Evolutionary conservation across 2,329 filamentous ascomycete genomes (phyloP), one percentile per base, ranked within the genome.

Genomic region (Cryphonectria parasitica): DNA sequence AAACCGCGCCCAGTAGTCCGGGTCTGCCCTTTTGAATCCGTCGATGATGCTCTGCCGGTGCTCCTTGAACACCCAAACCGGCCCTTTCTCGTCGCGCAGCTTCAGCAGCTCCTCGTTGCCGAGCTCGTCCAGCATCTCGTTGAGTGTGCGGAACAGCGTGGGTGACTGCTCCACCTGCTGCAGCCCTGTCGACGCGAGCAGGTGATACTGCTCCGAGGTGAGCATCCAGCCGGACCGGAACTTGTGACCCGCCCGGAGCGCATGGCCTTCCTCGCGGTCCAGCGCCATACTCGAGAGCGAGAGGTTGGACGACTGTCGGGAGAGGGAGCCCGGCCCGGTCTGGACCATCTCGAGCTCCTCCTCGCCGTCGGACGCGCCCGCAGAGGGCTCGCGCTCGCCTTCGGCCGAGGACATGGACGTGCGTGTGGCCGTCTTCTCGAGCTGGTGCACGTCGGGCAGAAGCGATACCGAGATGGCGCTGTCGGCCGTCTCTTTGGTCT

Each of bases 1-100:
- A 76, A 94, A 88, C 10, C 81, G 80, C 65, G 87, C 85, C 86
- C 92, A 88, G 78, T 91, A 86, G 73, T 89, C 87, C 0, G 90
- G 89, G 73, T 94, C 92, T 39, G 86, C 85, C 6, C 87, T 88
- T 25, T 88, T 83, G 73, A 90, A 77, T 65, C 79, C 76, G 71
- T 82, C 80, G 56, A 86, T 77, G 28, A 90, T 82, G 67, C 85
- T 77, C 22, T 86, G 84, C 70, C 81, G 83, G 73, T 90, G 79
- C 76, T 90, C 87, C 75, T 88, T 85, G 74, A 93, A 90, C 0
- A 89, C 86, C 69, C 83, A 82, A 17, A 92, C 83, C 66, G 87
- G 86, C 0, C 91, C 91, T 74, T 88, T 86, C 58, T 86, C 82
- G 67, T 85, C 82, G 4, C 88, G 84, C 75, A 86, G 85, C 63